Base-by-base conservation (phyloP, 352 stramenopile species). In the Plasmopara viticola region DNA sequence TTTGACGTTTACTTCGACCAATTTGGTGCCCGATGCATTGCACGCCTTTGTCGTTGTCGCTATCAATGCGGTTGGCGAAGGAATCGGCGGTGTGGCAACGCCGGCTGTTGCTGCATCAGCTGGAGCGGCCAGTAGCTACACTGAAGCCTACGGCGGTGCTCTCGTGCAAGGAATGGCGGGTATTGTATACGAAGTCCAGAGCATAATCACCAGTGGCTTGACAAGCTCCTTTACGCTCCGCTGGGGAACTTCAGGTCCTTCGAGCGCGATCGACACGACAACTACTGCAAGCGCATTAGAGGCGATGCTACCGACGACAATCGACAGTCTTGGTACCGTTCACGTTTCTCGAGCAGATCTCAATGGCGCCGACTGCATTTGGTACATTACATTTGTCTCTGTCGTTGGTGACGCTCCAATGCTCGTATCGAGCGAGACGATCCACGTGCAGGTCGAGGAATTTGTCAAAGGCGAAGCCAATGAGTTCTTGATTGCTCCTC, bases 131-230 rank as follows among this genome's bases (percentile, higher is more conserved):
- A 80, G 94, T 18, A 64, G 56, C 4, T 75, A 86, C 60, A 98
- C 94, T 7, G 86, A 88, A n/a, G 94, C 94, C 1, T 87, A 80
- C 7, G 96, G 96, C 5, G 58, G 81, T 33, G 75, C 91, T 3
- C 63, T 98, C 17, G 48, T 53, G 1, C 78, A 86, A 45, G 96
- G 96, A 14, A 98, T 98, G 65, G 85, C 94, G 10, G 94, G 95
- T 4, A 77, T 95, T 30, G 90, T 99, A 18, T 96, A 96, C 49
- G 96, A 98, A 70, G 88, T 97, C 31, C 95, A 99, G 69, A 95
- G 77, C 13, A 69, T 98, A 12, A 76, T 61, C 17, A 87, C 86
- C 0, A 72, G 17, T 8, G 54, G 46, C 6, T 41, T 86, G 1
- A 66, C 43, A 0, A 80, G 51, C 5, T 60, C 56, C 5, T 90